Percentiles rank a stretch among this genome's conserved stretches.
Conservation (phyloP, 208 protist genomes). For the Naegleria gruberi region DNA sequence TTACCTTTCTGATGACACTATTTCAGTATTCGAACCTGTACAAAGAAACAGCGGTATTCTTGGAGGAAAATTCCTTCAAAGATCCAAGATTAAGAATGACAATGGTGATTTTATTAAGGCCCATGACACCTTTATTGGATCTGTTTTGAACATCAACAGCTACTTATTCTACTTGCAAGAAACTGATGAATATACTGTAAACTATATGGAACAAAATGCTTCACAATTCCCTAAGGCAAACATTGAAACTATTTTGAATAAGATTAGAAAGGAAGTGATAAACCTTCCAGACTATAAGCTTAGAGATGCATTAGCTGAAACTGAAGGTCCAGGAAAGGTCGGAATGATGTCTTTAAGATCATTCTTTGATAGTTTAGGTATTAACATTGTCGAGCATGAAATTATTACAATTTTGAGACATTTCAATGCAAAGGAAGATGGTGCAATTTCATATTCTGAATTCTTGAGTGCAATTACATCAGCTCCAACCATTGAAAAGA, state of each 20-base stretch:
- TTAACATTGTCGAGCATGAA: conserved; percentile 73
- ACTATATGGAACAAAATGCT: conserved; percentile 77
- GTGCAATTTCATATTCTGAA: conserved; percentile 64
- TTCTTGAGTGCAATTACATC: conserved; percentile 58
- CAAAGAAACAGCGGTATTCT: conserved; percentile 57
- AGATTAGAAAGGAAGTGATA: conserved; percentile 51
- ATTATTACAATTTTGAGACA: conserved; percentile 74
- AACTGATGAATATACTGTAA: conserved; percentile 71
- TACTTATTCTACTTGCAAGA: conserved; percentile 60
- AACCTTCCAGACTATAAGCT: conserved; percentile 60
- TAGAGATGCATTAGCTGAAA: conserved; percentile 61
- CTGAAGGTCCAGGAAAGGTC: conserved; percentile 63
- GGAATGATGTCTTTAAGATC: conserved; percentile 66
- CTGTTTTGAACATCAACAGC: conserved; percentile 55
- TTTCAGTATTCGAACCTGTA: conserved; percentile 58
- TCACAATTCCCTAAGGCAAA: conserved; percentile 63
- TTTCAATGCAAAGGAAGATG: conserved; percentile 77
- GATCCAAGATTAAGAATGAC: conserved; percentile 48
- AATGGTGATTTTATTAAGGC: conserved; percentile 57
- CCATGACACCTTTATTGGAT: conserved; percentile 59
- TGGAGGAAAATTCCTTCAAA: conserved; percentile 68
- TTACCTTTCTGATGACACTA: conserved; percentile 58
- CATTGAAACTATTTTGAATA: conserved; percentile 60
- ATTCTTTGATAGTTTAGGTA: conserved; percentile 61
- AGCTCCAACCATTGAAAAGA: background rate